Percentiles rank a stretch among this genome's conserved stretches.
These are phyloP conservation scores for Vigna unguiculata DNA, from an alignment of 306 rosid species.

Conservation along the genomic window DNA sequence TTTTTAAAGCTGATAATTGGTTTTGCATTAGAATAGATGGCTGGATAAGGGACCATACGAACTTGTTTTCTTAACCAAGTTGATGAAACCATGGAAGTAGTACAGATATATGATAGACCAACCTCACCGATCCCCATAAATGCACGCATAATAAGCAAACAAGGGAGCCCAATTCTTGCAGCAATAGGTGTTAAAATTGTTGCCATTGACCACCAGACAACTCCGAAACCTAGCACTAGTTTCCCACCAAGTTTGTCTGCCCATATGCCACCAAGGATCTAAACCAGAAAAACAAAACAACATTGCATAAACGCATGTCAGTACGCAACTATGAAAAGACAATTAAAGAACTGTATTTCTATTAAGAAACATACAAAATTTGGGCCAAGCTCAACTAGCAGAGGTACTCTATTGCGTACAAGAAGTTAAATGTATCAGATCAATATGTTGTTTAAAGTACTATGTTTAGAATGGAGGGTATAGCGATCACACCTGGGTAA, in stretches of 20 bases:
- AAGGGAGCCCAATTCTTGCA: constrained; percentile 90
- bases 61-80: neutral
- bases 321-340: constrained; percentile 24
- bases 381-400: constrained; percentile 21
- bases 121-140: constrained; percentile 99
- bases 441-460: constrained; percentile 24
- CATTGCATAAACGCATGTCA: constrained; percentile 33
- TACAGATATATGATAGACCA: constrained; percentile 49
- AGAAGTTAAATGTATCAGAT: constrained; percentile 17
- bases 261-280: constrained; percentile 98
- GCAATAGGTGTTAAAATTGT: constrained; percentile 93
- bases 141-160: constrained; percentile 86
- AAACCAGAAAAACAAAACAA: constrained; percentile 26
- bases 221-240: constrained; percentile 91
- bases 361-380: constrained; percentile 23
- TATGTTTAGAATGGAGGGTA: neutral
- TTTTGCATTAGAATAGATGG: neutral
- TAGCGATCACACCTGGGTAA: constrained; percentile 78
- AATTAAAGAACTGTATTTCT: constrained; percentile 26
- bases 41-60: constrained; percentile 20
- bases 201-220: constrained; percentile 96
- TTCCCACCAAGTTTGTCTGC: constrained; percentile 98
- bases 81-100: constrained; percentile 13
- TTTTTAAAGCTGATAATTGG: neutral
- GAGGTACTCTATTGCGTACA: constrained; percentile 12